Conservation (phyloP, 345 rosid species). For the Hevea brasiliensis region DNA sequence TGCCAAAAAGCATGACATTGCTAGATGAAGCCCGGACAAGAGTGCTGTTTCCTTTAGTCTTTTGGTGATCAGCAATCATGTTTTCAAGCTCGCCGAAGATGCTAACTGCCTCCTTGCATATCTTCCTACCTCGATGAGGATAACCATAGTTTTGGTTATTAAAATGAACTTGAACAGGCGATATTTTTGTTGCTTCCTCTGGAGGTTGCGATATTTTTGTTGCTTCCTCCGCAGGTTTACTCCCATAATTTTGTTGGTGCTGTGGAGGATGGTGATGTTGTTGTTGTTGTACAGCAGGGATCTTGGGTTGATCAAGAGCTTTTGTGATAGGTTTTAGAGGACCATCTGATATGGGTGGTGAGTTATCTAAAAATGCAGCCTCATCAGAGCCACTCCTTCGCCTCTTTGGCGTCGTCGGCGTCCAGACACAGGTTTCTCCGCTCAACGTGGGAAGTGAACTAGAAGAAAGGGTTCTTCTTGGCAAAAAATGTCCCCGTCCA, state of each 20-base stretch:
- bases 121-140: constrained; percentile 44
- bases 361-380: constrained; percentile 27
- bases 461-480: constrained; percentile 54
- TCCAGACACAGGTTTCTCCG: constrained; percentile 36
- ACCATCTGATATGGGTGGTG: constrained; percentile 13
- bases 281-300: constrained; percentile 23
- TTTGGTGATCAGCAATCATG: constrained; percentile 74
- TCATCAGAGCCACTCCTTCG: constrained; percentile 57
- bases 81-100: constrained; percentile 88
- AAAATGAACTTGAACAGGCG: neutral
- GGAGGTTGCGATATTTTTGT: constrained; percentile 7
- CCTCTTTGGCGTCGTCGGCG: constrained; percentile 44
- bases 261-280: constrained; percentile 12
- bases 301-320: constrained; percentile 34
- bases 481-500: constrained; percentile 57
- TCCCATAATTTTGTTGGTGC: neutral
- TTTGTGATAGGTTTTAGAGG: constrained; percentile 31
- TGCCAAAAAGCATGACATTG: constrained; percentile 69
- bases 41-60: constrained; percentile 41
- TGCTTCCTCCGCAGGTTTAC: constrained; percentile 20
- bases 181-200: constrained; percentile 8
- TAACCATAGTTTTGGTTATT: constrained; percentile 24
- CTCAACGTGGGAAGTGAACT: constrained; percentile 39
- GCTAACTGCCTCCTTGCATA: constrained; percentile 54
- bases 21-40: constrained; percentile 88